Conservation (phyloP, 192 early-diverging fungal genomes). For the Chytriomyces sp. region DNA sequence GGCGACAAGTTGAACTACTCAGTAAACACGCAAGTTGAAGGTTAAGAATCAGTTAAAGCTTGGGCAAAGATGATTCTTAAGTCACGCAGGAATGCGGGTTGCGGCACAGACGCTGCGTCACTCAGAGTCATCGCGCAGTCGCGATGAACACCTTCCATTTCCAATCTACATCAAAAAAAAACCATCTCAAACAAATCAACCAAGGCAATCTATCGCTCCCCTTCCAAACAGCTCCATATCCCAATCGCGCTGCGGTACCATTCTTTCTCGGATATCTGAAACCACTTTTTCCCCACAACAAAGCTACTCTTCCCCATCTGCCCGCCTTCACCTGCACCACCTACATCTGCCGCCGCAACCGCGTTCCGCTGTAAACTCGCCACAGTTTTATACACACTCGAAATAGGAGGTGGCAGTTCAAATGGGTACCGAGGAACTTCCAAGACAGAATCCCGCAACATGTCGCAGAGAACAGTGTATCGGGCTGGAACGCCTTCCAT, state of each 20-base stretch:
- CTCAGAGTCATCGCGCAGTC: no score
- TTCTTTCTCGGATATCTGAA: constrained; percentile 32
- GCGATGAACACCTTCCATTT: no score
- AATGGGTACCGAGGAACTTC: constrained; percentile 31
- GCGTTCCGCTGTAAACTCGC: neutral
- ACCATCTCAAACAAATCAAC: no score
- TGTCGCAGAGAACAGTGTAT: constrained; percentile 16
- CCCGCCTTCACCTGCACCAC: neutral
- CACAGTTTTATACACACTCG: neutral
- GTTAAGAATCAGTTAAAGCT: no score
- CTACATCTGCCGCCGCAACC: neutral
- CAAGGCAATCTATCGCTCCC: neutral
- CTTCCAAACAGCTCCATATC: constrained; percentile 17
- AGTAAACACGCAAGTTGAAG: no score
- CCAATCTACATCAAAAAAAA: no score
- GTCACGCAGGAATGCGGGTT: no score
- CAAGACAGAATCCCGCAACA: constrained; percentile 27
- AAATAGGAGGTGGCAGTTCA: neutral
- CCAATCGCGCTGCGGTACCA: constrained; percentile 23
- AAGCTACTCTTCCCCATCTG: neutral
- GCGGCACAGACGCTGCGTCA: no score
- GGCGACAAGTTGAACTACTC: no score
- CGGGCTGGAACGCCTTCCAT: constrained; percentile 22
- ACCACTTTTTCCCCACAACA: constrained; percentile 20
- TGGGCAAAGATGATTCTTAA: no score